A percentile compares a stretch with the other conserved stretches of the same genome.
These are phyloP conservation scores for Moelleriella libera DNA, from an alignment of 2,329 filamentous ascomycete species.

Conservation along the genomic window DNA sequence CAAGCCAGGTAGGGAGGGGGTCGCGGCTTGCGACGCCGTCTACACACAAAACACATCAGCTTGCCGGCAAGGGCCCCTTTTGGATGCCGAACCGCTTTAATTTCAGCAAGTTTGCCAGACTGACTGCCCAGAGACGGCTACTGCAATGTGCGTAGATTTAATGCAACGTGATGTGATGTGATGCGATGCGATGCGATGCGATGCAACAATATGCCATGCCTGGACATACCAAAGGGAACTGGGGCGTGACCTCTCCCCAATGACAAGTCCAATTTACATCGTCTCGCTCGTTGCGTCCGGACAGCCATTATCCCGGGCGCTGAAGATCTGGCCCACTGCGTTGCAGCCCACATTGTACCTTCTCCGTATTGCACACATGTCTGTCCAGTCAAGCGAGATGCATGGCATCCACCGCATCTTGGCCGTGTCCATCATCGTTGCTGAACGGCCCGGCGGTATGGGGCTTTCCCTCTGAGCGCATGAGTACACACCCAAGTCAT, in stretches of 20 bases:
- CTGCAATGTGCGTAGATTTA: neutral
- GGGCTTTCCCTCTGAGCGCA: neutral
- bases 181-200: slow-evolving; percentile 3
- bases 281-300: neutral
- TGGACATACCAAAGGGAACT: neutral
- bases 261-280: neutral
- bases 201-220: slow-evolving; percentile 2
- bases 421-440: neutral
- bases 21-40: too few relatives aligned
- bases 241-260: neutral
- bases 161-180: slow-evolving; percentile 1
- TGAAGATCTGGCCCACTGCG: slow-evolving; percentile 5
- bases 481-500: neutral
- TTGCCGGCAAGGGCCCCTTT: neutral
- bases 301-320: neutral
- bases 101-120: neutral
- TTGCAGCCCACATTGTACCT: slow-evolving; percentile 1
- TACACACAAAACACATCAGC: neutral
- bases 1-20: neutral
- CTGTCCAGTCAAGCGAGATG: slow-evolving; percentile 5
- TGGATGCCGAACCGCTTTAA: neutral
- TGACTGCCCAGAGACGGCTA: neutral
- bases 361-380: neutral
- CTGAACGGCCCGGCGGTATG: neutral
- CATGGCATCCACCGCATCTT: slow-evolving; percentile 5